Evolutionary conservation across 2,329 filamentous ascomycete genomes (phyloP).

Genomic region (Myriosclerotinia scirpicola): DNA sequence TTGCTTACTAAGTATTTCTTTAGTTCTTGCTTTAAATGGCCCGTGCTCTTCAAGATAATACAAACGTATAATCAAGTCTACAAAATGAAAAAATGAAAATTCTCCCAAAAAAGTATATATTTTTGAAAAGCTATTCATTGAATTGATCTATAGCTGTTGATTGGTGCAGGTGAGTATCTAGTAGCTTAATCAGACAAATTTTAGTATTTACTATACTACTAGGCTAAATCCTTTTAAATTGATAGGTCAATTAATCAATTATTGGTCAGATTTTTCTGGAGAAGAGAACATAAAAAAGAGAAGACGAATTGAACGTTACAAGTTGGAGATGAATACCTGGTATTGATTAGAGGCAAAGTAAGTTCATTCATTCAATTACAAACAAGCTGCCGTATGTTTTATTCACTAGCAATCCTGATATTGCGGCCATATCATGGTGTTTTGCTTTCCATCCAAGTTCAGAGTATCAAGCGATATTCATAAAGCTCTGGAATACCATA

Average conservation of each 20-base stretch:
- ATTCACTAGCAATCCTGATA: not conserved
- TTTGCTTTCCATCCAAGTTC: not conserved
- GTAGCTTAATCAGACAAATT: too few relatives aligned
- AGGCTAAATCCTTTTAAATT: too few relatives aligned
- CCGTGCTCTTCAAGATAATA: not conserved
- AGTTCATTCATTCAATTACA: not conserved
- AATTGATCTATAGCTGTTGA: too few relatives aligned
- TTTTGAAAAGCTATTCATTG: too few relatives aligned
- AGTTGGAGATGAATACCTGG: not conserved
- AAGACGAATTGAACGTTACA: not conserved
- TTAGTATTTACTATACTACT: too few relatives aligned
- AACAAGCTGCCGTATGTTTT: not conserved
- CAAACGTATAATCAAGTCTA: too few relatives aligned
- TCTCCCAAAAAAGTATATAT: too few relatives aligned
- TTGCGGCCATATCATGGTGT: not conserved
- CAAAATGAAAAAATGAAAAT: too few relatives aligned
- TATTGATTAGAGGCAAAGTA: not conserved
- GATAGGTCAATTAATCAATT: too few relatives aligned
- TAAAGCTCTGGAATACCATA: not conserved
- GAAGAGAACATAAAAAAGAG: not conserved
- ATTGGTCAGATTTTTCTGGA: too few relatives aligned
- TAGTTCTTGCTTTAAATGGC: not conserved
- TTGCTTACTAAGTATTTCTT: not conserved
- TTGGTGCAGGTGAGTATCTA: too few relatives aligned
- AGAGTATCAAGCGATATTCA: constrained; percentile 4